A percentile compares a stretch with the other conserved stretches of the same genome.
phyloP scores from a whole-genome alignment of 805 yeast species.

The Grigorovia transvaalensis region DNA sequence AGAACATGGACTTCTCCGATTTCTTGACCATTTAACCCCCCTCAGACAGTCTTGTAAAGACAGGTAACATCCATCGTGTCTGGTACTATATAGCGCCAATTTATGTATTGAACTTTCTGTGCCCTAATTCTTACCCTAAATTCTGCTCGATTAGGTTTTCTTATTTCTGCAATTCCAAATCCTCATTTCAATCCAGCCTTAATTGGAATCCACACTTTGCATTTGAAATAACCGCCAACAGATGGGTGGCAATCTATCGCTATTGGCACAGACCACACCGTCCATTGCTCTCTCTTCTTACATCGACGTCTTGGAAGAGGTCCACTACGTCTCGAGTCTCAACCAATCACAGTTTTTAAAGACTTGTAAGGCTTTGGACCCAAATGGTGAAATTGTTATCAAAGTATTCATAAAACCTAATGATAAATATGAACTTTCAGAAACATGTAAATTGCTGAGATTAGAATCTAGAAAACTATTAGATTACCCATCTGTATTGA shows the following conservation, averaged over 20 bases:
- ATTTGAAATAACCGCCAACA: too few species aligned
- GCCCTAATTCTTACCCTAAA: too few species aligned
- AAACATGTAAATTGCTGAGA: slow-evolving; percentile 29
- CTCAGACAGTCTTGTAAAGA: too few species aligned
- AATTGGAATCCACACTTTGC: not conserved
- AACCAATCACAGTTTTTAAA: slow-evolving; percentile 79
- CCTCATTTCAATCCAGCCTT: not conserved
- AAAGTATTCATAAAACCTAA: slow-evolving; percentile 74
- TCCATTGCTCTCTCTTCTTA: slow-evolving; percentile 88
- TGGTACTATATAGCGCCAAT: too few species aligned
- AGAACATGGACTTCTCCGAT: slow-evolving; percentile 5
- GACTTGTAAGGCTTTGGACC: slow-evolving; percentile 70
- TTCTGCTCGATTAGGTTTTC: too few species aligned
- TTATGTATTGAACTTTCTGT: too few species aligned
- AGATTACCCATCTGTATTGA: slow-evolving; percentile 51
- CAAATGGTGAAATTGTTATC: slow-evolving; percentile 61
- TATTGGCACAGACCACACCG: slow-evolving; percentile 82
- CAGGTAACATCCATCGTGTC: too few species aligned
- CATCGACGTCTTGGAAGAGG: slow-evolving; percentile 63
- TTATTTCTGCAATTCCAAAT: not conserved
- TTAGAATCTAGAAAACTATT: slow-evolving; percentile 29
- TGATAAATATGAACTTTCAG: slow-evolving; percentile 16
- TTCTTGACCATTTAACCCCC: not conserved
- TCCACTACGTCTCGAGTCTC: slow-evolving; percentile 65
- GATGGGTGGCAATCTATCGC: slow-evolving; percentile 84